Conservation (phyloP, 371 early-diverging fungal genomes). For the Mortierella polycephala region DNA sequence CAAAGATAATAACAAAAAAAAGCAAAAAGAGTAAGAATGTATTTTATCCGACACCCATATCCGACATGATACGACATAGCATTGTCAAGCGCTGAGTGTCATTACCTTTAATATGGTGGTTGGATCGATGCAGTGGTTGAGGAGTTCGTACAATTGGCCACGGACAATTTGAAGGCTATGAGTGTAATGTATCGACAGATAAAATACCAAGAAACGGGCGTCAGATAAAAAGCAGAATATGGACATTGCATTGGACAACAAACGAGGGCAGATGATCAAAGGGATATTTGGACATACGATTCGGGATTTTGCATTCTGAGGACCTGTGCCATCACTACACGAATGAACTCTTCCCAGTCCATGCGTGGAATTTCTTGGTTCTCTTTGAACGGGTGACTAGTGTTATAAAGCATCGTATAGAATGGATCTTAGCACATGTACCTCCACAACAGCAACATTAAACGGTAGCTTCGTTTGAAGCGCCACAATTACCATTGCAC, state of each 20-base stretch:
- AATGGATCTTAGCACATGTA: no score
- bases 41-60: not conserved
- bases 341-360: constrained; percentile 93
- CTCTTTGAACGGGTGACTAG: constrained; percentile 63
- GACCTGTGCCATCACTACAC: constrained; percentile 75
- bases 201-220: not conserved
- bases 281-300: constrained; percentile 42
- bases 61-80: not conserved
- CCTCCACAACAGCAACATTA: no score
- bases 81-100: not conserved
- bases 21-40: constrained; percentile 3
- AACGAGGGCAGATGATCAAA: not conserved
- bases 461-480: not conserved
- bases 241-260: no score
- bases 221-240: no score
- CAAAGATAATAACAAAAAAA: constrained; percentile 2
- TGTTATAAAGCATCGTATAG: not conserved
- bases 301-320: constrained; percentile 80
- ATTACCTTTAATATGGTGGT: constrained; percentile 80
- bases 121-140: constrained; percentile 92
- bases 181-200: not conserved
- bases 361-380: constrained; percentile 71
- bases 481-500: constrained; percentile 68
- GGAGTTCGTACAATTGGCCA: constrained; percentile 84
- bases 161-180: constrained; percentile 79